phyloP scores from a whole-genome alignment of 805 yeast species.

The Ogataea paraovalis region DNA sequence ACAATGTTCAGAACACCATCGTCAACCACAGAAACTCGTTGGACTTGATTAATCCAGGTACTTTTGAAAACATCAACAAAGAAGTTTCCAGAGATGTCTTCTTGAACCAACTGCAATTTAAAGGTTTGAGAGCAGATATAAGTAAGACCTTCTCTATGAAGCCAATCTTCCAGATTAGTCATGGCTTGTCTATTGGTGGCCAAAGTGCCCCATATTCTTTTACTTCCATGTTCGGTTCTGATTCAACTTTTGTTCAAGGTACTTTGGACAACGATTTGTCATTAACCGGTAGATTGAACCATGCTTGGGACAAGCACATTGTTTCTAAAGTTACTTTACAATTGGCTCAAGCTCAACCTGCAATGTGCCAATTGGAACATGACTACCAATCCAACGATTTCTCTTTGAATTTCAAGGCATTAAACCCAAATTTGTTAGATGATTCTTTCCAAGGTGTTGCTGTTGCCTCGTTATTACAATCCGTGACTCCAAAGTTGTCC shows the following conservation, averaged over 20 bases:
- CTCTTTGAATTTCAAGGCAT: constrained; percentile 81
- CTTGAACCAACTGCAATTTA: constrained; percentile 81
- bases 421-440: constrained; percentile 79
- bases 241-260: constrained; percentile 84
- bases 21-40: constrained; percentile 76
- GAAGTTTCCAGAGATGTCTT: constrained; percentile 95
- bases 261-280: constrained; percentile 83
- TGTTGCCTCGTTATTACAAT: constrained; percentile 86
- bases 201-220: constrained; percentile 88
- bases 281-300: constrained; percentile 83
- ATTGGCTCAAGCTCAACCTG: constrained; percentile 81
- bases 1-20: constrained; percentile 69
- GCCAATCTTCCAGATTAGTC: constrained; percentile 96
- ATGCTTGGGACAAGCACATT: constrained; percentile 80
- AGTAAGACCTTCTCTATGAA: constrained; percentile 85
- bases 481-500: constrained; percentile 76
- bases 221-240: constrained; percentile 84
- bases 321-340: constrained; percentile 84
- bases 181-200: constrained; percentile 86
- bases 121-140: constrained; percentile 94
- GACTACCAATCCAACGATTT: constrained; percentile 89
- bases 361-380: constrained; percentile 94
- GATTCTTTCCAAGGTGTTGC: constrained; percentile 87
- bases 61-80: constrained; percentile 87
- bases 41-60: constrained; percentile 88